phyloP scores from a whole-genome alignment of 495 filamentous ascomycete genomes.

The Parathielavia appendiculata region DNA sequence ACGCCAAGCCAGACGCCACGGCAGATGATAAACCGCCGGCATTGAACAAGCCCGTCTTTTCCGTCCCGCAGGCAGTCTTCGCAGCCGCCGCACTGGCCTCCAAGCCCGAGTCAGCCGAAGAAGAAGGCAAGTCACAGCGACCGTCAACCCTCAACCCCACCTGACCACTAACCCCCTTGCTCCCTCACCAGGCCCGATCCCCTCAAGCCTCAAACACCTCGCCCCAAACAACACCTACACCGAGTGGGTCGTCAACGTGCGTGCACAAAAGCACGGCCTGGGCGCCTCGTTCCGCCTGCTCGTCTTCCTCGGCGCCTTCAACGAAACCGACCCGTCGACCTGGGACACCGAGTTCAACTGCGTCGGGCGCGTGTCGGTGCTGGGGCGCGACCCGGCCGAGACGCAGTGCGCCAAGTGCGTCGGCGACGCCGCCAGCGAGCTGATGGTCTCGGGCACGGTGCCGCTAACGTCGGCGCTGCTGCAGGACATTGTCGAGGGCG shows the following conservation, averaged over 20 bases:
- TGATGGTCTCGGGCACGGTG: slow-evolving; percentile 39
- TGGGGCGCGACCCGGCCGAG: slow-evolving; percentile 28
- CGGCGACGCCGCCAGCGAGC: slow-evolving; percentile 22
- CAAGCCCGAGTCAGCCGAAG: neutral
- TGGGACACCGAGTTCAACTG: slow-evolving; percentile 35
- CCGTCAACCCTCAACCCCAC: neutral
- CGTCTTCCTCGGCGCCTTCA: slow-evolving; percentile 39
- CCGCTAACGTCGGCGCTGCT: slow-evolving; percentile 39
- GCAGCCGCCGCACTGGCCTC: neutral
- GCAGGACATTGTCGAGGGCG: slow-evolving; percentile 32
- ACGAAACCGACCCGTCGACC: slow-evolving; percentile 20
- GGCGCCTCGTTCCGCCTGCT: slow-evolving; percentile 38
- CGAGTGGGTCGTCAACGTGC: slow-evolving; percentile 42
- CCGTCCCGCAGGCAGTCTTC: neutral
- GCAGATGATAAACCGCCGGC: neutral
- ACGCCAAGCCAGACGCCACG: neutral
- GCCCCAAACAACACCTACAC: slow-evolving; percentile 35
- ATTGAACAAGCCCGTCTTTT: neutral
- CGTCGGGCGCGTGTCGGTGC: slow-evolving; percentile 38
- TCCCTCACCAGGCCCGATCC: slow-evolving; percentile 17
- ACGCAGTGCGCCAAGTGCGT: slow-evolving; percentile 37
- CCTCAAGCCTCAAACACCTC: slow-evolving; percentile 24
- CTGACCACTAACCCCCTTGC: neutral
- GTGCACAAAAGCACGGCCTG: slow-evolving; percentile 39
- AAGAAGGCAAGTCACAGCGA: slow-evolving; percentile 1